Evolutionary conservation across 257 asterid genomes (phyloP).

Genomic region (Solanum okadae): DNA sequence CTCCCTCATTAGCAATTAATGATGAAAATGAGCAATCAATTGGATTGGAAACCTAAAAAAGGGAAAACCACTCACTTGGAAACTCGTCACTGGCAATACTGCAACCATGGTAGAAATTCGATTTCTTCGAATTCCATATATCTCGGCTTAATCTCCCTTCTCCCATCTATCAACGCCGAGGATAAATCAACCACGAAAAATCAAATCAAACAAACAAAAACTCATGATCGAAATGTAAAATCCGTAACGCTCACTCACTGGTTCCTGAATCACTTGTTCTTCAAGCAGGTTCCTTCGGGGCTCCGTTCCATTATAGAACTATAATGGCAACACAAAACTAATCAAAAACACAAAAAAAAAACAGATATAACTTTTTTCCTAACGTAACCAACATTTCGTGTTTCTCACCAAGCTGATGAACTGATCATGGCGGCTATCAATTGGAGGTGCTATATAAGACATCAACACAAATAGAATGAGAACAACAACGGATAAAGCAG

Average conservation of each 20-base stretch:
- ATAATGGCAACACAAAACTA: background rate
- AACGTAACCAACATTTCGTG: background rate
- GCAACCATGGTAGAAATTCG: constrained; percentile 46
- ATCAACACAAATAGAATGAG: constrained; percentile 31
- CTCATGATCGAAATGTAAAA: background rate
- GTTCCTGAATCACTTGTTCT: constrained; percentile 31
- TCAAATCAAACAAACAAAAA: background rate
- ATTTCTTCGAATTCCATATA: constrained; percentile 43
- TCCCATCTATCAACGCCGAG: constrained; percentile 16
- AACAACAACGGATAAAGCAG: constrained; percentile 28
- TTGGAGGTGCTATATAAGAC: constrained; percentile 20
- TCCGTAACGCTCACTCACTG: constrained; percentile 26
- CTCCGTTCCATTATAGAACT: constrained; percentile 24
- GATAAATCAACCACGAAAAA: background rate
- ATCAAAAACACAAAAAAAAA: background rate
- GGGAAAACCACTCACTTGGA: constrained; percentile 16
- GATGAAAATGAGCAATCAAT: background rate
- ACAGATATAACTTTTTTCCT: background rate
- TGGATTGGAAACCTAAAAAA: background rate
- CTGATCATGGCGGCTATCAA: constrained; percentile 8
- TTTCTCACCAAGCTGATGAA: constrained; percentile 10
- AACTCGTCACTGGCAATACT: constrained; percentile 37
- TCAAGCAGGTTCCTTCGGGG: constrained; percentile 19
- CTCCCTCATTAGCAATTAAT: background rate
- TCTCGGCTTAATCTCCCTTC: constrained; percentile 31